A percentile compares a stretch with the other conserved stretches of the same genome.
phyloP scores from a whole-genome alignment of 2,329 filamentous ascomycete genomes.

The Fusarium pininemorale region DNA sequence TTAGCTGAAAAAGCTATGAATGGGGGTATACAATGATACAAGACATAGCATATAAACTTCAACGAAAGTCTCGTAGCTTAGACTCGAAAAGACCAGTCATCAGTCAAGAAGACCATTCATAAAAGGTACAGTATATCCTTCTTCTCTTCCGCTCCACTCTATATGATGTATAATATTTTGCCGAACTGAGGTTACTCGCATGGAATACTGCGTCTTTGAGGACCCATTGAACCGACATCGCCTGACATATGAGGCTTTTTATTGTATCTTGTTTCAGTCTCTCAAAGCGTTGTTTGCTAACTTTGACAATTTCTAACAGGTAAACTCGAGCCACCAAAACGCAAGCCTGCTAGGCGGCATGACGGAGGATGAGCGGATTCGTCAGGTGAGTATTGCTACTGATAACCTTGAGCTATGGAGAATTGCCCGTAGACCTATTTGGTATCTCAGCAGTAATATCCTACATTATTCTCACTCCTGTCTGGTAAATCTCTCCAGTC shows the following conservation, averaged over 20 bases:
- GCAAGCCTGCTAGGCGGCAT: fast-evolving
- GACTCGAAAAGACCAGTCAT: no score
- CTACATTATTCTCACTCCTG: fast-evolving
- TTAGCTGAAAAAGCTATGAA: fast-evolving
- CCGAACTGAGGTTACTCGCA: constrained; percentile 20
- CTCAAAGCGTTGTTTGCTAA: background rate
- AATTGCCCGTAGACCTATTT: no score
- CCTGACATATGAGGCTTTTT: background rate
- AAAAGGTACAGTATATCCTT: background rate
- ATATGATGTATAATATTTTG: constrained; percentile 26
- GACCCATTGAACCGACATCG: constrained; percentile 24
- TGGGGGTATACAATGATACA: fast-evolving
- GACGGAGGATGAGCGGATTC: no score
- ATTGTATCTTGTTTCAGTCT: background rate
- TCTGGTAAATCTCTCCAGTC: no score
- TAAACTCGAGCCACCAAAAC: background rate
- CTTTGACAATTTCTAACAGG: background rate
- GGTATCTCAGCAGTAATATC: no score
- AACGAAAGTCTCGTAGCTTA: background rate
- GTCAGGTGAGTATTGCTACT: no score
- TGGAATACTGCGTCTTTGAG: constrained; percentile 7
- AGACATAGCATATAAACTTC: background rate
- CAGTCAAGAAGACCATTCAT: no score
- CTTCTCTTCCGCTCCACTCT: background rate
- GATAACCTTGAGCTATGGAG: background rate